phyloP scores from a whole-genome alignment of 2,329 filamentous ascomycete genomes.

The Plectosphaerella plurivora region DNA sequence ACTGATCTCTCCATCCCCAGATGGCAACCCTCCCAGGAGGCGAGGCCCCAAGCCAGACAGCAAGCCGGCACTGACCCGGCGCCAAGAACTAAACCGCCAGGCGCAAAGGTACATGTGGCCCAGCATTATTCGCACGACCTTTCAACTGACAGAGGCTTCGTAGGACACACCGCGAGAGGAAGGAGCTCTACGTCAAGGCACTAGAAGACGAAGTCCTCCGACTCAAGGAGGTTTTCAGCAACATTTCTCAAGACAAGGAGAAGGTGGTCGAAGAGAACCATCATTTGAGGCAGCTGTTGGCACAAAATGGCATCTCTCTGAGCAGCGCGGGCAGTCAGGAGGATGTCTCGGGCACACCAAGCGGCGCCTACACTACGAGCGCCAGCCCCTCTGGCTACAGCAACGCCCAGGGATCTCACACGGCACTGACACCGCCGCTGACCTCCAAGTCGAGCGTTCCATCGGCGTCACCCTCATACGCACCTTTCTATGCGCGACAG shows the following conservation, averaged over 20 bases:
- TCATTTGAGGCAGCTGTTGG: slow-evolving; percentile 57
- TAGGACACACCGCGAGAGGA: slow-evolving; percentile 93
- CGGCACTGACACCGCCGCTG: slow-evolving; percentile 44
- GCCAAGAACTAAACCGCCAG: slow-evolving; percentile 92
- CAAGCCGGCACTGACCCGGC: slow-evolving; percentile 85
- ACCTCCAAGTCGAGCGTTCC: slow-evolving; percentile 37
- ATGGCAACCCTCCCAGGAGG: slow-evolving; percentile 82
- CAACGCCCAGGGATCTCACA: slow-evolving; percentile 45
- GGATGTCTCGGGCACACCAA: slow-evolving; percentile 40
- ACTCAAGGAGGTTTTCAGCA: slow-evolving; percentile 79
- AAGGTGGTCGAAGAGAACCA: slow-evolving; percentile 74
- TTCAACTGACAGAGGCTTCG: slow-evolving; percentile 13
- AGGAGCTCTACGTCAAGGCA: slow-evolving; percentile 92
- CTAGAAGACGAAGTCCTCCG: slow-evolving; percentile 88
- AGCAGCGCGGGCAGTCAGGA: slow-evolving; percentile 26
- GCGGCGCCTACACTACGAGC: slow-evolving; percentile 43
- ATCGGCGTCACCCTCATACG: slow-evolving; percentile 29
- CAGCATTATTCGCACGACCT: slow-evolving; percentile 6
- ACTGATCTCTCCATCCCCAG: slow-evolving; percentile 32
- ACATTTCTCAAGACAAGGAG: slow-evolving; percentile 70
- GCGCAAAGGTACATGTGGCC: slow-evolving; percentile 69
- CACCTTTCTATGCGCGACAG: background rate
- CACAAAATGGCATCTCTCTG: slow-evolving; percentile 45
- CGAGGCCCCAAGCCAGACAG: slow-evolving; percentile 94
- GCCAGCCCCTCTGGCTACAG: slow-evolving; percentile 57